Evolutionary conservation across 768 basidiomycete species (phyloP).

Genomic region (Porphyrellus cyaneotinctus): DNA sequence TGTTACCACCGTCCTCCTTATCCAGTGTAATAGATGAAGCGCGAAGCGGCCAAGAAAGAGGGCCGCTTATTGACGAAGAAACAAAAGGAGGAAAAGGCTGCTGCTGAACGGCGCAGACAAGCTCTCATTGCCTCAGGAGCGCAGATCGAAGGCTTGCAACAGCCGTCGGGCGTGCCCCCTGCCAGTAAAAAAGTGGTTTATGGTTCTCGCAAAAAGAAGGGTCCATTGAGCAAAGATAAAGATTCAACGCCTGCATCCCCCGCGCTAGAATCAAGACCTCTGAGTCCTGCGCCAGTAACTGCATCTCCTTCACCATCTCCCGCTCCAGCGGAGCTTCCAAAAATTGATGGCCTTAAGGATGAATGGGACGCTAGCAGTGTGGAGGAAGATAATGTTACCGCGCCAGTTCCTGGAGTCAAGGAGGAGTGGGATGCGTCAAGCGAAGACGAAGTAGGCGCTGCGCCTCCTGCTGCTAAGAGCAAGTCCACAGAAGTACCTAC

Average conservation of each 20-base stretch:
- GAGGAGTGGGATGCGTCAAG: conserved; percentile 72
- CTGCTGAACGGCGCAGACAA: conserved; percentile 85
- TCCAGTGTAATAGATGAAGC: conserved; percentile 61
- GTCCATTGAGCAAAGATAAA: conserved; percentile 43
- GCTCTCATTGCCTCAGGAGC: conserved; percentile 88
- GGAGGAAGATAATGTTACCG: conserved; percentile 34
- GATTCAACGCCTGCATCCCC: conserved; percentile 39
- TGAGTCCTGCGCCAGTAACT: conserved; percentile 32
- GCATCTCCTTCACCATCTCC: conserved; percentile 22
- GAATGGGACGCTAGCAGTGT: conserved; percentile 52
- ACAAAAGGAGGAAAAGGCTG: conserved; percentile 90
- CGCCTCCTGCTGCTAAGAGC: conserved; percentile 10
- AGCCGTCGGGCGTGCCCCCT: conserved; percentile 40
- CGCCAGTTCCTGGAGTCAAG: conserved; percentile 36
- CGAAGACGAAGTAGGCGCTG: conserved; percentile 44
- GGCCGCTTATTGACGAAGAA: conserved; percentile 94
- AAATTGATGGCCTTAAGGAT: conserved; percentile 38
- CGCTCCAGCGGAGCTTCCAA: conserved; percentile 28
- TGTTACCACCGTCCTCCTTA: conserved; percentile 1
- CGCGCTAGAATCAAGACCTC: conserved; percentile 50
- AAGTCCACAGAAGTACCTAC: conserved; percentile 14
- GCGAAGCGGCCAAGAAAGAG: conserved; percentile 88
- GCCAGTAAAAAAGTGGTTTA: conserved; percentile 73
- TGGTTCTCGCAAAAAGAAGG: conserved; percentile 79
- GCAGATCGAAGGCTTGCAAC: conserved; percentile 85